Evolutionary conservation across 208 protist species (phyloP).

Genomic region (Herpetomonas tarakana): DNA sequence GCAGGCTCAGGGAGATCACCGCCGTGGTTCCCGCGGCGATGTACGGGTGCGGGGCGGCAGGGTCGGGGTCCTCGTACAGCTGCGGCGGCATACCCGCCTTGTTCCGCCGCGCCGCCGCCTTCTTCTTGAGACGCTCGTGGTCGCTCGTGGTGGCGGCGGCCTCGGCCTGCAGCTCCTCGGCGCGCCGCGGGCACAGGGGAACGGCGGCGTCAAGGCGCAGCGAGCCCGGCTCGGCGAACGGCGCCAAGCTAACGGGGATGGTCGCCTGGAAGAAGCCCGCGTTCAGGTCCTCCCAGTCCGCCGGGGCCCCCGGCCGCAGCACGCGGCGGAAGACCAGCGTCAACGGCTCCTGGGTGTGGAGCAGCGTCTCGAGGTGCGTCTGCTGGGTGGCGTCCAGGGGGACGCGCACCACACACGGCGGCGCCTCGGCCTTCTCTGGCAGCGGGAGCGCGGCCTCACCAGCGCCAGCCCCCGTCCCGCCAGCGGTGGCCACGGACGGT

Average conservation of each 20-base stretch:
- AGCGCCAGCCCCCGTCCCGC: conserved; percentile 6
- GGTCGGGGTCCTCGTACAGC: conserved; percentile 57
- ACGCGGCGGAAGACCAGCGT: conserved; percentile 57
- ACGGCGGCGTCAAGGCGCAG: conserved; percentile 13
- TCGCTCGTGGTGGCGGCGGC: conserved; percentile 1
- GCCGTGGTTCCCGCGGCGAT: conserved; percentile 44
- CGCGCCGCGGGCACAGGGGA: not conserved
- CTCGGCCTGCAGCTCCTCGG: not conserved
- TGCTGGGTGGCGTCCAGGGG: conserved; percentile 56
- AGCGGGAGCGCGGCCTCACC: conserved; percentile 28
- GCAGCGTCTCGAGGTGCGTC: conserved; percentile 41
- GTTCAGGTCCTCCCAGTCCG: conserved; percentile 85
- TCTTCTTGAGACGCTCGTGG: conserved; percentile 25
- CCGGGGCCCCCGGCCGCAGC: conserved; percentile 50
- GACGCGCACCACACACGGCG: conserved; percentile 75
- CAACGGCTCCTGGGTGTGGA: conserved; percentile 42
- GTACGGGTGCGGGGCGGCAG: conserved; percentile 75
- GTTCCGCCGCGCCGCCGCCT: conserved; percentile 29
- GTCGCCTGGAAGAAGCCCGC: conserved; percentile 61
- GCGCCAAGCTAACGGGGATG: conserved; percentile 44
- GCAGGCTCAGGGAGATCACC: conserved; percentile 47
- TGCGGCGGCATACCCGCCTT: conserved; percentile 47
- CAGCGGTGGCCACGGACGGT: not conserved
- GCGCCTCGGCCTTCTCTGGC: conserved; percentile 33
- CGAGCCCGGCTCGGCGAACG: conserved; percentile 65